Conservation (phyloP, 176 grass and related monocot species). For the Hordeum marinum region DNA sequence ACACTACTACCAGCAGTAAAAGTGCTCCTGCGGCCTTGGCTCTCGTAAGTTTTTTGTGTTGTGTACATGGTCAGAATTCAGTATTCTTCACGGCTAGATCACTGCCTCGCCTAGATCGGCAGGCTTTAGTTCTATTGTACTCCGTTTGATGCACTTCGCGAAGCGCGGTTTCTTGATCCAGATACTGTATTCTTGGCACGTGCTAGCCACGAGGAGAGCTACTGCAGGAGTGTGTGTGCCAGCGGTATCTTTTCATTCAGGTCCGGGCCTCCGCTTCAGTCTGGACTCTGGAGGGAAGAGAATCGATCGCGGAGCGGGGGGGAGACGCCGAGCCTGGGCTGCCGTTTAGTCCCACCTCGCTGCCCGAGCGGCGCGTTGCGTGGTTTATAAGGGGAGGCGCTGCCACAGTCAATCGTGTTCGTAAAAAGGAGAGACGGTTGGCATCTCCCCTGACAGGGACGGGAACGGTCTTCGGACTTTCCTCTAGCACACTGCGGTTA, state of each 20-base stretch:
- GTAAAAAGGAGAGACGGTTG: constrained; percentile 85
- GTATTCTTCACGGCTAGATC: too few relatives aligned
- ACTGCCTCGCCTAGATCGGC: neutral
- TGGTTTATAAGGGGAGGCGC: neutral
- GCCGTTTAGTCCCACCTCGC: constrained; percentile 10
- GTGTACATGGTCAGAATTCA: neutral
- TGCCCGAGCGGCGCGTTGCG: neutral
- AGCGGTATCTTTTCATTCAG: neutral
- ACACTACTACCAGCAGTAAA: neutral
- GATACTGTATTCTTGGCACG: neutral
- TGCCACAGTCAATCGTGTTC: neutral
- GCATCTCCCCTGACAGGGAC: constrained; percentile 90
- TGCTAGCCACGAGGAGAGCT: neutral
- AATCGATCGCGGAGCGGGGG: neutral
- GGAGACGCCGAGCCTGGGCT: too few relatives aligned
- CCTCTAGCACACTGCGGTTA: constrained; percentile 44
- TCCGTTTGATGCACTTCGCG: too few relatives aligned
- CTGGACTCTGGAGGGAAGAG: neutral
- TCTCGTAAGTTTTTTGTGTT: neutral
- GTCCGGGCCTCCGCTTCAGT: neutral
- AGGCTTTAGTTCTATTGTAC: neutral
- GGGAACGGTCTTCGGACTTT: constrained; percentile 43
- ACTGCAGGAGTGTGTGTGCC: neutral
- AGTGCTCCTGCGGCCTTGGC: neutral
- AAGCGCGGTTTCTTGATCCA: neutral